Evolutionary conservation across 306 rosid species (phyloP), one percentile per base, ranked within the genome.

Genomic region (Begonia fuchsioides): DNA sequence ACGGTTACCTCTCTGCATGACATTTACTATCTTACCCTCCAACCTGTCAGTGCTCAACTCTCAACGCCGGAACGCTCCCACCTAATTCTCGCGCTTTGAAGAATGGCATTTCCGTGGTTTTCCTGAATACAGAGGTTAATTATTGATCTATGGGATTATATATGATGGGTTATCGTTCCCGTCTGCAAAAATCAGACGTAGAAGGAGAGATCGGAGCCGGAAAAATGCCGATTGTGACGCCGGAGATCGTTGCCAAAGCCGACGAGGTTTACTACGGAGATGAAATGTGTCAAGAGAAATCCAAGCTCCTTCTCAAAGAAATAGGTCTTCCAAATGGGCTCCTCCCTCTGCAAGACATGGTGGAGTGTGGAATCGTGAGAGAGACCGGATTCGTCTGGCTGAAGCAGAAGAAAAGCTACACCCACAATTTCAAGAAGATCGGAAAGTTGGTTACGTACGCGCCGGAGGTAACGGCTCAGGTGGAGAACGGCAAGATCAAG

Each of bases 351-450:
- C 58, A 75, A 4, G 97, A 88, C 74, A 67, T 90, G 2, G 75
- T 41, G 17, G 97, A 90, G 60, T 79, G 92, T 19, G 98, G 98
- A 6, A 66, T 64, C 55, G 70, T 77, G 58, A 61, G 65, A 13
- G 85, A 79, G 10, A 63, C 73, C 0, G 98, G 98, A 5, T 79
- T 75, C n/a, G 96, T 85, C 39, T 82, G 98, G 98, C 73, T 92
- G 5, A 92, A 72, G 73, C 96, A 85, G 56, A 79, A 82, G 64
- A 75, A 75, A 56, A 64, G 44, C 38, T 18, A 1, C 0, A 75
- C 74, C 32, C 98, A 90, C 85, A 82, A 79, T 62, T 92, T 85
- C 13, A 81, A 92, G 0, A 71, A 85, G 70, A 72, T 92, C 8
- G 93, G 86, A 15, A 90, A 61, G 69, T 72, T 57, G 0, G 87